Base-by-base conservation (phyloP, 805 yeast species). In the Spathaspora hagerdaliae region DNA sequence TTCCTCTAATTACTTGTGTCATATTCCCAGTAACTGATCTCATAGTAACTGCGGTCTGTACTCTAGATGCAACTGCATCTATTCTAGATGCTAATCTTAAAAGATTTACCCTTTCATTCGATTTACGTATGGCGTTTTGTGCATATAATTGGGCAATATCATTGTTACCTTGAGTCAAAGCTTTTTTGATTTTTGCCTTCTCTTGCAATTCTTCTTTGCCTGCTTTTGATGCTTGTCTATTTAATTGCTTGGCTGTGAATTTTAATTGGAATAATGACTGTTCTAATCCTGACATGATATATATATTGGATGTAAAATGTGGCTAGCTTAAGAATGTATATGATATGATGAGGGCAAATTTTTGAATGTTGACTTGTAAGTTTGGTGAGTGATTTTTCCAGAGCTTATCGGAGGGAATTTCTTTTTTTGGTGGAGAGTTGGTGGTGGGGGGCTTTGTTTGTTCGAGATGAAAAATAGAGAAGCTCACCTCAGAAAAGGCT, bases 11-110 rank as follows among this genome's bases (percentile, higher is more conserved):
- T 10, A 92, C 98, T 41, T 79, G 82, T 7, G 94, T 80, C 98
- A 94, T 94, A 55, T 90, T 91, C 1, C 91, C 90, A 0, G 96
- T 88, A 9, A 94, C 97, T 41, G 87, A 82, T 53, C 96, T 78
- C 99, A 94, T 94, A 0, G 98, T 92, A 6, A 94, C 97, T 0
- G 99, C 99, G 0, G 99, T 94, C 57, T 92, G 97, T 2, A 94
- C 96, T 48, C 99, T 71, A 4, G 95, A 85, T 0, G 98, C 96
- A 24, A 94, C 99, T 0, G 98, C 92, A 66, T 94, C 99, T 15
- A 94, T 87, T 47, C 97, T 70, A 0, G 96, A 87, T 0, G 97
- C 85, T 47, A 94, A 71, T 53, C 92, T 75, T 43, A 94, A 69
- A 44, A 94, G 67, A 59, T 86, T 92, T 43, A 92, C 73, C 51